Conservation (phyloP, 176 grass and related monocot genomes). For the Phoenix roebelenii region DNA sequence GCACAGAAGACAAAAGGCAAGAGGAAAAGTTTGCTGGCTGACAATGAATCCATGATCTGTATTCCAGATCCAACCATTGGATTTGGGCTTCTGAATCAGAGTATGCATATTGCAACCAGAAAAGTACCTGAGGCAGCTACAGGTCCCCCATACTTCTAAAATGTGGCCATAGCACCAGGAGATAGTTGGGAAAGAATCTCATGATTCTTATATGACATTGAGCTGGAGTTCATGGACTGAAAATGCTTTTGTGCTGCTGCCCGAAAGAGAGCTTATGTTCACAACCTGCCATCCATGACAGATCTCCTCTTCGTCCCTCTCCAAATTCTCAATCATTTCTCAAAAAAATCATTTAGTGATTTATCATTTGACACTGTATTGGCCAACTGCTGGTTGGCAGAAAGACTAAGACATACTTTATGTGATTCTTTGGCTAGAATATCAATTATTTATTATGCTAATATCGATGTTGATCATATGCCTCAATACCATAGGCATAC, state of each 20-base stretch:
- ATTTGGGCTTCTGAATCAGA: conserved; percentile 40
- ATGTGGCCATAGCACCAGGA: conserved; percentile 62
- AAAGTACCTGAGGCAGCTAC: conserved; percentile 27
- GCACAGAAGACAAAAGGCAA: conserved; percentile 11
- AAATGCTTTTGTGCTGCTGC: conserved; percentile 61
- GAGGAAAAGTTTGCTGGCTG: conserved; percentile 22
- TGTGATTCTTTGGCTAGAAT: too few relatives aligned
- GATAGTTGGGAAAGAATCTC: conserved; percentile 57
- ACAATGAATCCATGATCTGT: conserved; percentile 13
- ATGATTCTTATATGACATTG: conserved; percentile 56
- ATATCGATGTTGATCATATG: too few relatives aligned
- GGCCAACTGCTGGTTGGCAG: too few relatives aligned
- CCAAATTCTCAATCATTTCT: conserved; percentile 12
- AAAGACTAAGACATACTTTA: too few relatives aligned
- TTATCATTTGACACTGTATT: too few relatives aligned
- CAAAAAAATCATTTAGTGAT: too few relatives aligned
- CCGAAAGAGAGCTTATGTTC: conserved; percentile 70
- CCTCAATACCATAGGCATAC: too few relatives aligned
- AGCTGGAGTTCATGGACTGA: conserved; percentile 63
- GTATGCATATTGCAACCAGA: conserved; percentile 15
- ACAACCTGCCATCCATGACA: conserved; percentile 51
- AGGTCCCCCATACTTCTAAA: conserved; percentile 85
- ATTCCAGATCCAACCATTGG: conserved; percentile 68
- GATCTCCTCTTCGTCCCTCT: conserved; percentile 41
- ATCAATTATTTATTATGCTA: too few relatives aligned